phyloP scores from a whole-genome alignment of 352 stramenopile species.

The Globisporangium perplexum region DNA sequence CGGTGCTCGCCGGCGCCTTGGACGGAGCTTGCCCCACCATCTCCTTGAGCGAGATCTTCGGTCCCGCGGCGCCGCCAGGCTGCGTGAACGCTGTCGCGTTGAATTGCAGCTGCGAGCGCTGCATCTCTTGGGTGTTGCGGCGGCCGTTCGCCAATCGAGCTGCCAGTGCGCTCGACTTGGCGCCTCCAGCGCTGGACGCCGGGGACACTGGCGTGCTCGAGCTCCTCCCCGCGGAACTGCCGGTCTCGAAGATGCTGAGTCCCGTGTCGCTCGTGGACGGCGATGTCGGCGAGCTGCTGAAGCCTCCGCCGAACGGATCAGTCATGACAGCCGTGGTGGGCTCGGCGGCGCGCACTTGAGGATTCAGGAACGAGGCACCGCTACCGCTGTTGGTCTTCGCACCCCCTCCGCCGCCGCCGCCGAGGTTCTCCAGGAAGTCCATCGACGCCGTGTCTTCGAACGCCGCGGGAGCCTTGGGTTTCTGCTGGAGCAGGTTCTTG shows the following conservation, averaged over 20 bases:
- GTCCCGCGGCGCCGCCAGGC: constrained; percentile 8
- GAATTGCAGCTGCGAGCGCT: constrained; percentile 53
- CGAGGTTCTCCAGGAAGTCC: constrained; percentile 62
- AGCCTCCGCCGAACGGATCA: constrained; percentile 28
- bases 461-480: constrained; percentile 30
- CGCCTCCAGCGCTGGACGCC: constrained; percentile 6
- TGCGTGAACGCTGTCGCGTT: constrained; percentile 47
- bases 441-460: constrained; percentile 49
- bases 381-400: constrained; percentile 24
- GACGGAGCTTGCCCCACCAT: constrained; percentile 16
- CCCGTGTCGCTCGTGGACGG: constrained; percentile 4
- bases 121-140: constrained; percentile 64
- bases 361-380: constrained; percentile 13
- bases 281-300: constrained; percentile 5
- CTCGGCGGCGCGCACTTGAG: constrained; percentile 14
- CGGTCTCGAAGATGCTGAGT: constrained; percentile 16
- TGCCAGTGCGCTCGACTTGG: constrained; percentile 56
- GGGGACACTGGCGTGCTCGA: background rate
- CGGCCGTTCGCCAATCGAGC: constrained; percentile 56
- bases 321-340: constrained; percentile 12
- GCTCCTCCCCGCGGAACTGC: background rate
- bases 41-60: constrained; percentile 65
- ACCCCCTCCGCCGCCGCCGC: constrained; percentile 15
- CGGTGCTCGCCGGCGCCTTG: background rate
- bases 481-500: constrained; percentile 76